Evolutionary conservation across 2,329 filamentous ascomycete species (phyloP).

Genomic region (Macrophomina tecta): DNA sequence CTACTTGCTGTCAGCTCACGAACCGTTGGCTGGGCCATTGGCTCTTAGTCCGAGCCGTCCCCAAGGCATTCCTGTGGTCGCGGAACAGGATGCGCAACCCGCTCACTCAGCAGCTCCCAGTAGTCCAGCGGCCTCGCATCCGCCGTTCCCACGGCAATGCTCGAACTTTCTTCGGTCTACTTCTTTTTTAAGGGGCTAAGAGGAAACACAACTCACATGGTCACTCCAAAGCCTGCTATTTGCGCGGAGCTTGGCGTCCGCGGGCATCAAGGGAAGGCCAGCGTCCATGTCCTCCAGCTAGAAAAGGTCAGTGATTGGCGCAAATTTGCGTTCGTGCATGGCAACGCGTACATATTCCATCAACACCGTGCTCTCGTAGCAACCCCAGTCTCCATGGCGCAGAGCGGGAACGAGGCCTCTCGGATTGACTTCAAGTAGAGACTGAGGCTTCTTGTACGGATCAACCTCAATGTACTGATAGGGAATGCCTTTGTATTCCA

Average conservation of each 20-base stretch:
- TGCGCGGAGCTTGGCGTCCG: conserved; percentile 70
- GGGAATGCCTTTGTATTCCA: conserved; percentile 76
- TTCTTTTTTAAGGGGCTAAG: too few relatives aligned
- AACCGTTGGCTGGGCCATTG: too few relatives aligned
- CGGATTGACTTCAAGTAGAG: conserved; percentile 76
- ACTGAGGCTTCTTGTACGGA: conserved; percentile 74
- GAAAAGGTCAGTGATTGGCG: conserved; percentile 8
- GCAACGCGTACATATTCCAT: conserved; percentile 73
- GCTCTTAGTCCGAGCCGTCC: too few relatives aligned
- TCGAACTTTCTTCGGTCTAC: too few relatives aligned
- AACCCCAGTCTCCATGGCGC: conserved; percentile 79
- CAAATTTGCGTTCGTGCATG: neutral
- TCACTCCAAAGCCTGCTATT: conserved; percentile 81
- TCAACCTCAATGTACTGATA: conserved; percentile 91
- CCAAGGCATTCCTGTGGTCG: too few relatives aligned
- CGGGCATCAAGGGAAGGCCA: conserved; percentile 67
- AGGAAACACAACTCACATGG: conserved; percentile 58
- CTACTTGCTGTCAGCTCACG: conserved; percentile 47
- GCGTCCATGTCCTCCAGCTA: conserved; percentile 75
- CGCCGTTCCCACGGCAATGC: too few relatives aligned
- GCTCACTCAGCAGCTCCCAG: too few relatives aligned
- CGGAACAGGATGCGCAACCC: too few relatives aligned
- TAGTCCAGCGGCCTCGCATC: too few relatives aligned
- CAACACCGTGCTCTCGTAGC: conserved; percentile 80
- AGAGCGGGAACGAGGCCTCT: conserved; percentile 78